Percentiles rank a stretch among this genome's conserved stretches.
Conservation (phyloP, 106 monocot species). For the Gastrodia elata region DNA sequence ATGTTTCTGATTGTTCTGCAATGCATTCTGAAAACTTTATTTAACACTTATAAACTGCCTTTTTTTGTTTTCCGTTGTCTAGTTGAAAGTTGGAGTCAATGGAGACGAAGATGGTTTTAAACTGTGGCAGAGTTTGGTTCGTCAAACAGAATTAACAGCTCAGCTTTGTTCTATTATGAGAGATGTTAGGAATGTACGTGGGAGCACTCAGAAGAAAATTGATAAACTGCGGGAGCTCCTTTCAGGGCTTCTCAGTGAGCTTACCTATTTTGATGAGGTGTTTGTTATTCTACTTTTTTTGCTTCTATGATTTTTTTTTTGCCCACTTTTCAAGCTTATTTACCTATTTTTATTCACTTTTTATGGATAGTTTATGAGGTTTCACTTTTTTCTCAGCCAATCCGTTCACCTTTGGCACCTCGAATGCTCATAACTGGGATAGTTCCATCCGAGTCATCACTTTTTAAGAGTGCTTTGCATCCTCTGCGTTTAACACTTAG, state of each 20-base stretch:
- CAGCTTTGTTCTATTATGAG: slow-evolving; percentile 85
- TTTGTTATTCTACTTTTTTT: slow-evolving; percentile 5
- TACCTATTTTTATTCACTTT: not conserved
- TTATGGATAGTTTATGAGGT: not conserved
- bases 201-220: slow-evolving; percentile 91
- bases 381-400: slow-evolving; percentile 53
- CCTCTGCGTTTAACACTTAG: slow-evolving; percentile 83
- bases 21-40: not conserved
- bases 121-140: slow-evolving; percentile 81
- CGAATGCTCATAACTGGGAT: slow-evolving; percentile 77
- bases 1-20: not conserved
- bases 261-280: slow-evolving; percentile 97
- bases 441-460: slow-evolving; percentile 79
- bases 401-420: slow-evolving; percentile 81
- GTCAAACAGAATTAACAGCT: slow-evolving; percentile 82
- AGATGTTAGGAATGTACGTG: slow-evolving; percentile 86
- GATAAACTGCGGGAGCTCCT: slow-evolving; percentile 88
- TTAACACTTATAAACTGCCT: not conserved
- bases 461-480: slow-evolving; percentile 88
- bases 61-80: not conserved
- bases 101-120: slow-evolving; percentile 69
- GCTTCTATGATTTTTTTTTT: not conserved
- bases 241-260: slow-evolving; percentile 83
- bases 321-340: not conserved
- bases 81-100: slow-evolving; percentile 45